A percentile compares a stretch with the other conserved stretches of the same genome.
phyloP scores from a whole-genome alignment of 352 stramenopile genomes.

The Pythium plurisporium region DNA sequence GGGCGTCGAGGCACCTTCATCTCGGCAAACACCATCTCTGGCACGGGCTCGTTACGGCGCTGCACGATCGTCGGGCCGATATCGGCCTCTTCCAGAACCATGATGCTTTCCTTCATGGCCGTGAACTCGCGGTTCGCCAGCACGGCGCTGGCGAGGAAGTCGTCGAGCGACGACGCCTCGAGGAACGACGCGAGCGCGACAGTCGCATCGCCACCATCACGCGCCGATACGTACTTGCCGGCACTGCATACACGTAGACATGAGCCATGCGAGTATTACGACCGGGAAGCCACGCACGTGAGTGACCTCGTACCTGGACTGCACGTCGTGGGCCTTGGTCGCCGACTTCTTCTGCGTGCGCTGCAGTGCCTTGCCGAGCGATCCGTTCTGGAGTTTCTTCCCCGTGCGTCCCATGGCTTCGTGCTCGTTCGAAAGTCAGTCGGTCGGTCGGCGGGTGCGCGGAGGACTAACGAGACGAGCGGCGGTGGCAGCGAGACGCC shows the following conservation, averaged over 20 bases:
- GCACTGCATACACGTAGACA: conserved; percentile 28
- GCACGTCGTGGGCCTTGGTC: conserved; percentile 63
- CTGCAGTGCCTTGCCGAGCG: conserved; percentile 69
- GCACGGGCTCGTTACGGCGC: conserved; percentile 47
- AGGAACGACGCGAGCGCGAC: conserved; percentile 81
- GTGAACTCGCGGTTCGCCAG: conserved; percentile 91
- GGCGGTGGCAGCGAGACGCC: background rate
- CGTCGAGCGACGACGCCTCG: conserved; percentile 86
- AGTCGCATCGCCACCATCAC: conserved; percentile 76
- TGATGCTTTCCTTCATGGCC: conserved; percentile 84
- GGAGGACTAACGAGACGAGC: background rate
- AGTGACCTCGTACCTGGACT: conserved; percentile 59
- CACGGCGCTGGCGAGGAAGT: conserved; percentile 91
- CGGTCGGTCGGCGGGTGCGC: too few species aligned
- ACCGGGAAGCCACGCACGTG: background rate
- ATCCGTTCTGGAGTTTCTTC: conserved; percentile 67
- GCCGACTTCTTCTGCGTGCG: conserved; percentile 75
- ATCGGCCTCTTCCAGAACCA: conserved; percentile 68
- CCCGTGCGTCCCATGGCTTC: conserved; percentile 66
- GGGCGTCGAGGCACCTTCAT: conserved; percentile 96
- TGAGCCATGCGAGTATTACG: background rate
- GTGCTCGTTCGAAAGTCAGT: too few species aligned
- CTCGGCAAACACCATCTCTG: conserved; percentile 91
- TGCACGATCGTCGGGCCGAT: conserved; percentile 55
- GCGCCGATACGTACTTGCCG: conserved; percentile 77